Percentiles rank a stretch among this genome's conserved stretches.
phyloP scores from a whole-genome alignment of 257 asterid genomes.

The Nicotiana sylvestris region DNA sequence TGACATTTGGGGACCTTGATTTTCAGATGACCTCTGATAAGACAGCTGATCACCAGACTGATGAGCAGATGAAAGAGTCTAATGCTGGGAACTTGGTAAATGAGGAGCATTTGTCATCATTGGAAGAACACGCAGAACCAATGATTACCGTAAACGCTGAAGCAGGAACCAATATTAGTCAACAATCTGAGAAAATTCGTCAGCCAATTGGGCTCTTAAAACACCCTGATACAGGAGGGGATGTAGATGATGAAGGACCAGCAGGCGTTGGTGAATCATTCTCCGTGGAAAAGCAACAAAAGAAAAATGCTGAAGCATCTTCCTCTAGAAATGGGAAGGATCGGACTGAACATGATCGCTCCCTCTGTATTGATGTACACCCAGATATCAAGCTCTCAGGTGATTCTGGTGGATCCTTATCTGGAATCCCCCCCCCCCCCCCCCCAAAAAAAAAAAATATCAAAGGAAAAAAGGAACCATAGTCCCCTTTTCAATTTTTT shows the following conservation, averaged over 20 bases:
- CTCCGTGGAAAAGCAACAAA: slow-evolving; percentile 22
- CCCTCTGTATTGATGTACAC: slow-evolving; percentile 36
- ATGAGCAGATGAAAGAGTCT: slow-evolving; percentile 18
- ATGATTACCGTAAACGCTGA: slow-evolving; percentile 32
- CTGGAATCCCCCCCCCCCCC: background rate
- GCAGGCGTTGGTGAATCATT: slow-evolving; percentile 21
- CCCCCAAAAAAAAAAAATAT: background rate
- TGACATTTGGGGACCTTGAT: slow-evolving; percentile 42
- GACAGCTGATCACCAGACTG: slow-evolving; percentile 25
- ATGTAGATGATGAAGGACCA: slow-evolving; percentile 25
- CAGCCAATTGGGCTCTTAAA: slow-evolving; percentile 23
- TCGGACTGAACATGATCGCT: slow-evolving; percentile 25
- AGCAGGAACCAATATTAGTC: slow-evolving; percentile 28
- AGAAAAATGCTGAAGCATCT: slow-evolving; percentile 22
- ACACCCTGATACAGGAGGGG: slow-evolving; percentile 3
- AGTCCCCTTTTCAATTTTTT: background rate
- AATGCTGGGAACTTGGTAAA: slow-evolving; percentile 8
- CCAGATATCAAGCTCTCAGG: slow-evolving; percentile 46
- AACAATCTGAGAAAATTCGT: slow-evolving; percentile 21
- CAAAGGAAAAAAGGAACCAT: background rate
- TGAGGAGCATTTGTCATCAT: slow-evolving; percentile 9
- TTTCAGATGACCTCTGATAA: slow-evolving; percentile 28
- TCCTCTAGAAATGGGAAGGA: slow-evolving; percentile 23
- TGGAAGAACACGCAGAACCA: slow-evolving; percentile 42
- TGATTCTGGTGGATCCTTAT: slow-evolving; percentile 24